Conservation (phyloP, 2,329 filamentous ascomycete genomes). For the Curvularia sp. region DNA sequence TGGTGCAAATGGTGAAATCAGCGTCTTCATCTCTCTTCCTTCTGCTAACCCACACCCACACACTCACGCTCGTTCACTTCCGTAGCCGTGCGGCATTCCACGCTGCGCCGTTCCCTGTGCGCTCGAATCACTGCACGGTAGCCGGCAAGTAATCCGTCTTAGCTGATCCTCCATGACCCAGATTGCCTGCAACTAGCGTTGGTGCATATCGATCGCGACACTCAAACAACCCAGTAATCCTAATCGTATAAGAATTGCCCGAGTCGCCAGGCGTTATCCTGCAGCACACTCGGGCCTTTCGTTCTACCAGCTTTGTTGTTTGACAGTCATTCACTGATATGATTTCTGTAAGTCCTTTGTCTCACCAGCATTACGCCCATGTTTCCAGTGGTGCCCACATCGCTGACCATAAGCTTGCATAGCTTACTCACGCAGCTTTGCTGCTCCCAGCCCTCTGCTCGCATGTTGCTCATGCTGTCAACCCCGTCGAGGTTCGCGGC, state of each 20-base stretch:
- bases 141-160: conserved; percentile 18
- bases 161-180: conserved; percentile 18
- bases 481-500: conserved; percentile 63
- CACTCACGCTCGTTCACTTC: not conserved
- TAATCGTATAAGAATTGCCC: conserved; percentile 10
- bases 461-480: conserved; percentile 59
- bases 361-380: not conserved
- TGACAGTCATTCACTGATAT: conserved; percentile 17
- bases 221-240: conserved; percentile 3
- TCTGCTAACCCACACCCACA: not conserved
- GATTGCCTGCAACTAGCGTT: conserved; percentile 18
- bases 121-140: conserved; percentile 15
- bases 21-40: not conserved
- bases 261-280: not conserved
- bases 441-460: conserved; percentile 44
- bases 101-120: conserved; percentile 5
- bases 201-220: conserved; percentile 18
- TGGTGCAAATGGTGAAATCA: not conserved
- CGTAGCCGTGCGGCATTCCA: conserved; percentile 5
- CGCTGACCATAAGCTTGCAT: conserved; percentile 20
- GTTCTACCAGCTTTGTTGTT: conserved; percentile 8
- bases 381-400: conserved; percentile 8
- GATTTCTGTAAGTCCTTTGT: conserved; percentile 11
- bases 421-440: conserved; percentile 39
- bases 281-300: conserved; percentile 3